Evolutionary conservation across 352 stramenopile species (phyloP), one percentile per base, ranked within the genome.

Genomic region (Pythium insidiosum): DNA sequence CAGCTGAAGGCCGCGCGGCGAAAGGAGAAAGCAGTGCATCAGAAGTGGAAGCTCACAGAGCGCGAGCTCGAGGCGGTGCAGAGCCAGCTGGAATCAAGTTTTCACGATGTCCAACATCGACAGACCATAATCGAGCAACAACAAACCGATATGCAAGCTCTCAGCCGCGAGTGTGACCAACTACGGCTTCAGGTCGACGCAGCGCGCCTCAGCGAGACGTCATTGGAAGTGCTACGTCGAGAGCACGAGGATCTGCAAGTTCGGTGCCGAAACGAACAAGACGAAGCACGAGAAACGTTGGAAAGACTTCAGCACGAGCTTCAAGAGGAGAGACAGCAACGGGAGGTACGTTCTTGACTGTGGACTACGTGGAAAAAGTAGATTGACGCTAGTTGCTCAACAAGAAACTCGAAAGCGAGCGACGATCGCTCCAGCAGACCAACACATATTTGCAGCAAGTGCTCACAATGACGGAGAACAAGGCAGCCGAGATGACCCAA

Each of bases 381-480:
- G n/a, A n/a, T n/a, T n/a, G n/a, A n/a, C n/a, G n/a, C n/a, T n/a
- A n/a, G n/a, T 51, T 28, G 9, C 1, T 50, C 6, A 33, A 36
- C 37, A 13, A 85, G 72, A 72, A 70, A 63, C 38, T 76, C 13
- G 61, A 78, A 51, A 54, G 68, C 20, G 60, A 71, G 23, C 70
- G 68, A 28, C 63, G 82, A 33, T 58, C 60, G 9, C 61, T 68
- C 20, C 57, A 81, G 22, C 68, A 85, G 9, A 64, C 85, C 29
- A 63, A 63, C 22, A 49, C 45, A 1, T 68, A 85, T 45, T 58
- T 88, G 26, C 64, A 70, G 20, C 69, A 86, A 11, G 52, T 81
- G 26, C 44, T 89, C 20, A 49, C 57, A 6, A 54, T 79, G 1
- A 63, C 68, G 0, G 65, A 87, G 19, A 39, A 44, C 5, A 84